Evolutionary conservation across 2,329 filamentous ascomycete species (phyloP).

Genomic region (Hypoxylon sp.): DNA sequence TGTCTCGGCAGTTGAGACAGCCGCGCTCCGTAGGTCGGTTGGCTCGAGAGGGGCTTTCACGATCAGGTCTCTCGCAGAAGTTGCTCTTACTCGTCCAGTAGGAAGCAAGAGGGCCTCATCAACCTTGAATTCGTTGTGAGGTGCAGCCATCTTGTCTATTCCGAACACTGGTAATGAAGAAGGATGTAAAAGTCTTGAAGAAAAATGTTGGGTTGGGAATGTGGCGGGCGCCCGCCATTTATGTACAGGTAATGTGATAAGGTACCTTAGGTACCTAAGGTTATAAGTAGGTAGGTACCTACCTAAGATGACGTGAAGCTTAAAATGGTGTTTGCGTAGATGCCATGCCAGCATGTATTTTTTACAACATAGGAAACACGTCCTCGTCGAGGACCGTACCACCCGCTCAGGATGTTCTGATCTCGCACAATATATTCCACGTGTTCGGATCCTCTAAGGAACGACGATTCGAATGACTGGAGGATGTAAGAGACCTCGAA

Average conservation of each 20-base stretch:
- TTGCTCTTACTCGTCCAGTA: slow-evolving; percentile 13
- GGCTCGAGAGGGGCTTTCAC: slow-evolving; percentile 11
- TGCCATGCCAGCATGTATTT: too few species aligned
- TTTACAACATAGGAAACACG: too few species aligned
- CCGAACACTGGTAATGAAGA: slow-evolving; percentile 10
- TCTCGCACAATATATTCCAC: too few species aligned
- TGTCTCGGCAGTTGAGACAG: slow-evolving; percentile 12
- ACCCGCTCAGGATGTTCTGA: too few species aligned
- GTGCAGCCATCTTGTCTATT: slow-evolving; percentile 11
- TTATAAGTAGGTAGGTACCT: background rate
- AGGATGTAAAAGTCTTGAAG: slow-evolving; percentile 11
- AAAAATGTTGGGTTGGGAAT: background rate
- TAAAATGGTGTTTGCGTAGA: background rate
- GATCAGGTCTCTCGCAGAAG: slow-evolving; percentile 14
- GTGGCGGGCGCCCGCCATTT: background rate
- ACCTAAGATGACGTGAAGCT: background rate
- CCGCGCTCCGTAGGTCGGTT: slow-evolving; percentile 11
- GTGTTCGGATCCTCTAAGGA: too few species aligned
- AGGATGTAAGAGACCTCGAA: too few species aligned
- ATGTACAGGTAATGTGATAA: too few species aligned
- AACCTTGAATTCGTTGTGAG: slow-evolving; percentile 13
- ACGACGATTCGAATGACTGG: too few species aligned
- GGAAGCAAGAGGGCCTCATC: slow-evolving; percentile 16
- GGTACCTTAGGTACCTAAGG: too few species aligned
- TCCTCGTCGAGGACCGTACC: too few species aligned